Evolutionary conservation across 441 rosid genomes (phyloP).

Genomic region (Daphne laureola): DNA sequence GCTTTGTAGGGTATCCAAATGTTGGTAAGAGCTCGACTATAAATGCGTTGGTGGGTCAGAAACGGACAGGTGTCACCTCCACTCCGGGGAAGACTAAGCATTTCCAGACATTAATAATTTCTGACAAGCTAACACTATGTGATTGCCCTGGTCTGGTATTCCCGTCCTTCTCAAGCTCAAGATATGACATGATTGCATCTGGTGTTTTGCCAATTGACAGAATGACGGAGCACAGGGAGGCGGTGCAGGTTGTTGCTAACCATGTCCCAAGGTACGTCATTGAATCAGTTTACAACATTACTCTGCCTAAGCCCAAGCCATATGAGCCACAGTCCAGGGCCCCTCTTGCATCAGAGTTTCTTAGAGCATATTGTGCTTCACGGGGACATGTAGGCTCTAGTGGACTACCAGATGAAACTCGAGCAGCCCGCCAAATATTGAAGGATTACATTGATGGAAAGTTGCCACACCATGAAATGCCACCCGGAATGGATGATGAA

Average conservation of each 20-base stretch:
- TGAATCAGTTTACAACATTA: constrained; percentile 69
- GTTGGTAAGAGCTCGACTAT: constrained; percentile 94
- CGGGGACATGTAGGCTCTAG: constrained; percentile 81
- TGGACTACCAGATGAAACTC: constrained; percentile 90
- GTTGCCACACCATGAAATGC: constrained; percentile 67
- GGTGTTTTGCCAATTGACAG: constrained; percentile 90
- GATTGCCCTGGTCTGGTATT: constrained; percentile 94
- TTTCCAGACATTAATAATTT: constrained; percentile 81
- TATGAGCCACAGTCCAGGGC: constrained; percentile 71
- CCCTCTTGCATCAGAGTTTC: constrained; percentile 66
- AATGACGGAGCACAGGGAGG: constrained; percentile 85
- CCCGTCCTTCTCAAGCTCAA: constrained; percentile 91
- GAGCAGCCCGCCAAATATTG: constrained; percentile 76
- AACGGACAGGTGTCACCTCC: constrained; percentile 86
- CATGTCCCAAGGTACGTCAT: constrained; percentile 55
- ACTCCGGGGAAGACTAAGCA: constrained; percentile 96
- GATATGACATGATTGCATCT: constrained; percentile 86
- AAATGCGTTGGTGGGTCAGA: constrained; percentile 90
- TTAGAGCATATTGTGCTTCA: constrained; percentile 69
- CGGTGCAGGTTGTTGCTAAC: constrained; percentile 81
- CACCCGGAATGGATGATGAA: constrained; percentile 46
- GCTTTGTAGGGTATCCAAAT: constrained; percentile 94
- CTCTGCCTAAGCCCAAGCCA: constrained; percentile 73
- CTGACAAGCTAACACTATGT: constrained; percentile 68
- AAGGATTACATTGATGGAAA: constrained; percentile 84